These are phyloP conservation scores for Talaromyces sp. DNA, from an alignment of 2,329 filamentous ascomycete genomes.

Conservation along the genomic window DNA sequence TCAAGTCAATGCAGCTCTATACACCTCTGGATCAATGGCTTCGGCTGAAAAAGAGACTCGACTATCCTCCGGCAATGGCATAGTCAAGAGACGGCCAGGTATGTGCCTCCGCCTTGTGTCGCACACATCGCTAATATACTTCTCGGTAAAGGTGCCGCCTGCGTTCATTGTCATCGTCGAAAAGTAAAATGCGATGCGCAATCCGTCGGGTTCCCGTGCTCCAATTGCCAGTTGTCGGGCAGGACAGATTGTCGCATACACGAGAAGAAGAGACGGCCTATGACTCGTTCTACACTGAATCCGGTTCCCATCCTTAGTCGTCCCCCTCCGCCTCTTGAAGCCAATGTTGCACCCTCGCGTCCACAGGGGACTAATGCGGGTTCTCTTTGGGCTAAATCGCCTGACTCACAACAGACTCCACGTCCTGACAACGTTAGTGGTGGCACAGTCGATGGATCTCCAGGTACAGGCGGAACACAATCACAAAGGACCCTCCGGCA, in stretches of 20 bases:
- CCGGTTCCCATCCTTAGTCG: conserved; percentile 48
- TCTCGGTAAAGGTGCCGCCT: conserved; percentile 39
- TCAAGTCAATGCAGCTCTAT: conserved; percentile 16
- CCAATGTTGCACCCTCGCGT: neutral
- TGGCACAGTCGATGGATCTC: neutral
- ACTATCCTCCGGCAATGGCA: conserved; percentile 32
- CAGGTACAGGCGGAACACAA: neutral
- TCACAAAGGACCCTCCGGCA: neutral
- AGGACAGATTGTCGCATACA: conserved; percentile 47
- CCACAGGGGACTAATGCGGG: neutral
- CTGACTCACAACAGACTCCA: neutral
- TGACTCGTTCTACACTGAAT: conserved; percentile 40
- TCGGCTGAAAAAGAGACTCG: conserved; percentile 33
- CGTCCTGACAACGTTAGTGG: neutral
- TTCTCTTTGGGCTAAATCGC: neutral
- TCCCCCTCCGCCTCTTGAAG: conserved; percentile 27
- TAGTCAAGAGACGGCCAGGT: conserved; percentile 41
- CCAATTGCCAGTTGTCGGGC: conserved; percentile 46
- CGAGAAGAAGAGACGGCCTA: conserved; percentile 50
- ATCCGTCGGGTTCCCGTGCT: conserved; percentile 47
- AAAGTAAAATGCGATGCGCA: conserved; percentile 53
- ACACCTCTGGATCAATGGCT: conserved; percentile 30
- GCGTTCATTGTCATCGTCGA: conserved; percentile 49
- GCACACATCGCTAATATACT: neutral
- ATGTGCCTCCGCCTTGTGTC: conserved; percentile 16